Percentiles rank a stretch among this genome's conserved stretches.
These are phyloP conservation scores for Olyra latifolia DNA, from an alignment of 176 grass and related monocot genomes.

Conservation along the genomic window DNA sequence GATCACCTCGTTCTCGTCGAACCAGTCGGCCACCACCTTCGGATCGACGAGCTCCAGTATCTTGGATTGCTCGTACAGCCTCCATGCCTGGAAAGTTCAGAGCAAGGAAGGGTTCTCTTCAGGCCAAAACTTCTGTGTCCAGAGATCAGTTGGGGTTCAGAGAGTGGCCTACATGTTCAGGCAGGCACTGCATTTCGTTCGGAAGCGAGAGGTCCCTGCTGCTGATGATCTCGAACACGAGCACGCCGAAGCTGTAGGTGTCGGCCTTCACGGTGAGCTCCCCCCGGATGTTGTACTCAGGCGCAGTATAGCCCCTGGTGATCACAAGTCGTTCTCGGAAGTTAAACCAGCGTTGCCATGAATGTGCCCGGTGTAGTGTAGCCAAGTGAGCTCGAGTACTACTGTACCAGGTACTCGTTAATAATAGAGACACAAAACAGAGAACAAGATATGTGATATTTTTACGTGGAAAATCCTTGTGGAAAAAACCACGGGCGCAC, in stretches of 20 bases:
- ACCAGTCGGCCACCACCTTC: constrained; percentile 25
- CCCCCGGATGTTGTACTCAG: constrained; percentile 68
- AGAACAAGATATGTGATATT: too few species aligned
- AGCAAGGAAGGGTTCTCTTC: background rate
- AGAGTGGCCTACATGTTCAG: constrained; percentile 33
- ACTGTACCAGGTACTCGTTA: too few species aligned
- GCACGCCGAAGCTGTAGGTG: constrained; percentile 74
- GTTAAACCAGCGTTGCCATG: background rate
- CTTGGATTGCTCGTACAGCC: constrained; percentile 52
- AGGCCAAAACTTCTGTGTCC: background rate
- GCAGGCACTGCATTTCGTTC: constrained; percentile 52
- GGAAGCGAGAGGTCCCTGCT: constrained; percentile 52
- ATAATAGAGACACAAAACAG: too few species aligned
- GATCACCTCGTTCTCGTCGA: constrained; percentile 34
- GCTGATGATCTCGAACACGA: constrained; percentile 68
- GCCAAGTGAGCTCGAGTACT: background rate
- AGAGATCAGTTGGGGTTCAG: constrained; percentile 26
- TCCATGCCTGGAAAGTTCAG: constrained; percentile 44
- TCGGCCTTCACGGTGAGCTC: constrained; percentile 73
- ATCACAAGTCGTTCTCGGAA: background rate
- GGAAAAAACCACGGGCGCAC: too few species aligned
- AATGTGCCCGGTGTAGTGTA: too few species aligned
- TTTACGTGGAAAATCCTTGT: too few species aligned
- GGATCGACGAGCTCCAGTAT: constrained; percentile 40
- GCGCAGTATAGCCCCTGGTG: constrained; percentile 63